Conservation (phyloP, 1,284 basidiomycete species). For the Naganishia albida region DNA sequence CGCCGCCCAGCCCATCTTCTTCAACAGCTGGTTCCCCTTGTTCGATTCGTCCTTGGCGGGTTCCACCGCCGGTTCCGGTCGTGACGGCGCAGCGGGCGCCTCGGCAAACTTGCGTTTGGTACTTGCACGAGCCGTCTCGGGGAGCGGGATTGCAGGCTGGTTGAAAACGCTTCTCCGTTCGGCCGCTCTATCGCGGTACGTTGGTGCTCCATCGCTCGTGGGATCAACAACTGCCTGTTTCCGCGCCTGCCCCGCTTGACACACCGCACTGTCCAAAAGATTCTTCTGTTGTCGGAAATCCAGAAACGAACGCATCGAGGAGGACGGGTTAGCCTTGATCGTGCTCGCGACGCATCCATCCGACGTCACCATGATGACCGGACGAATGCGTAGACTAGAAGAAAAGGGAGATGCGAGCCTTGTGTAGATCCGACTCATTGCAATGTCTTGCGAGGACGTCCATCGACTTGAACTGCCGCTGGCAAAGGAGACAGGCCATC, state of each 20-base stretch:
- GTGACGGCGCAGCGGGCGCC: conserved; percentile 62
- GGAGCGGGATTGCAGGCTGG: conserved; percentile 77
- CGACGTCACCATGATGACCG: conserved; percentile 28
- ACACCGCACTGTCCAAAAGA: conserved; percentile 66
- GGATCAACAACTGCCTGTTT: conserved; percentile 56
- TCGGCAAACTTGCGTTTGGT: conserved; percentile 58
- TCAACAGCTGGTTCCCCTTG: conserved; percentile 83
- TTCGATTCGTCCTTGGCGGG: conserved; percentile 76
- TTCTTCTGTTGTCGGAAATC: conserved; percentile 66
- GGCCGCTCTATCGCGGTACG: conserved; percentile 87
- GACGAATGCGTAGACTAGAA: conserved; percentile 10
- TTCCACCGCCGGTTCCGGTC: conserved; percentile 63
- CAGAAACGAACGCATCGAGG: not conserved
- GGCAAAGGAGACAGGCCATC: conserved; percentile 81
- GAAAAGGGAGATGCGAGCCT: conserved; percentile 61
- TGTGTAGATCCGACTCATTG: conserved; percentile 87
- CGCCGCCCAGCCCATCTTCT: conserved; percentile 94
- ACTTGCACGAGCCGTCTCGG: conserved; percentile 56
- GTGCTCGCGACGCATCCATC: conserved; percentile 5
- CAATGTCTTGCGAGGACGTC: conserved; percentile 84
- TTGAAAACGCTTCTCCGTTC: conserved; percentile 84
- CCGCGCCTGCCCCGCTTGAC: conserved; percentile 74
- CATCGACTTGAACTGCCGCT: conserved; percentile 82
- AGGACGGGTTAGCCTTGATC: conserved; percentile 24
- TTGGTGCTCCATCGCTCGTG: conserved; percentile 55